Conservation (phyloP, 345 rosid genomes). For the Eucalyptus decipiens region DNA sequence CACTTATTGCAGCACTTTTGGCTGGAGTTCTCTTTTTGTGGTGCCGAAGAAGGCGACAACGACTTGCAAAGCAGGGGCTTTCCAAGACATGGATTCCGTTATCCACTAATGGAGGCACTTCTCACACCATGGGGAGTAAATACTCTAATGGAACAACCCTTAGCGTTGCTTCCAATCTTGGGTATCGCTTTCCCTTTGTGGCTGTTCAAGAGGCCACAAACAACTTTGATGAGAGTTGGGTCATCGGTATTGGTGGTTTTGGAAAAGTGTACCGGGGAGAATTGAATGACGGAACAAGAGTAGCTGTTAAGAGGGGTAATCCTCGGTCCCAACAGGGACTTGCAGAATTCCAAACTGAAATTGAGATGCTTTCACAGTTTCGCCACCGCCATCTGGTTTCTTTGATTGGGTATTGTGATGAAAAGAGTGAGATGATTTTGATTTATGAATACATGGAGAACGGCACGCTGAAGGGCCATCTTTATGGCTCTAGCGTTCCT, state of each 20-base stretch:
- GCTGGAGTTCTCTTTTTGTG: conserved; percentile 23
- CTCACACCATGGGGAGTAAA: conserved; percentile 38
- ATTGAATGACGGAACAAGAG: conserved; percentile 42
- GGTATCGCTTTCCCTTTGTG: conserved; percentile 40
- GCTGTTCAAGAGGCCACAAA: conserved; percentile 62
- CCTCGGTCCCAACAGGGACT: conserved; percentile 71
- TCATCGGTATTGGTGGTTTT: conserved; percentile 70
- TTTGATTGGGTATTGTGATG: conserved; percentile 73
- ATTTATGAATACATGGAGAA: conserved; percentile 75
- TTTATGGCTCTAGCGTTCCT: conserved; percentile 45
- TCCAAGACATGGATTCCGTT: conserved; percentile 69
- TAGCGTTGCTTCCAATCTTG: conserved; percentile 25
- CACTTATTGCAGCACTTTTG: conserved; percentile 11
- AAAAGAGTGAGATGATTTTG: conserved; percentile 68
- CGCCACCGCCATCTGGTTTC: conserved; percentile 81
- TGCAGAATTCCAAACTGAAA: conserved; percentile 70
- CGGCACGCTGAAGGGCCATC: conserved; percentile 62
- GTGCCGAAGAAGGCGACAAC: conserved; percentile 20
- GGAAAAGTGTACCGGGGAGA: conserved; percentile 73
- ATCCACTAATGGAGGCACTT: conserved; percentile 23
- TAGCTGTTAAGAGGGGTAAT: conserved; percentile 74
- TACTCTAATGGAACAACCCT: conserved; percentile 43
- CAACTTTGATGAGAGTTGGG: conserved; percentile 57
- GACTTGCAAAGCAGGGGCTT: conserved; percentile 12
- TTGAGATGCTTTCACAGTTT: conserved; percentile 73